Conservation (phyloP, 441 rosid genomes). For the Kokia cookei region DNA sequence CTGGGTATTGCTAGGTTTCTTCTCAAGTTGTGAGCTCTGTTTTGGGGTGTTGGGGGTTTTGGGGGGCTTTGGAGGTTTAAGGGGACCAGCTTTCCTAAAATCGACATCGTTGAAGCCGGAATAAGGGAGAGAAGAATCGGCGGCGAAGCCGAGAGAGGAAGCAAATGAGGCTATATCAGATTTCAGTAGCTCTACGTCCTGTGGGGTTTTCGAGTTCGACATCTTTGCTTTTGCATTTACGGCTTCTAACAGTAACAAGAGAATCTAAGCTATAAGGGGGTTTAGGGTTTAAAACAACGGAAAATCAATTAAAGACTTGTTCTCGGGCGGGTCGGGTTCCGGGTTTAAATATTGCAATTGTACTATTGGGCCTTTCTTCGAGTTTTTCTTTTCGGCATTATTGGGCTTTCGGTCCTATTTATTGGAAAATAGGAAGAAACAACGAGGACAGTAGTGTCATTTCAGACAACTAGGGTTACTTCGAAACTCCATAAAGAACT, state of each 20-base stretch:
- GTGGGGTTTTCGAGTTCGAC: slow-evolving; percentile 23
- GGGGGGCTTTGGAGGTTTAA: slow-evolving; percentile 18
- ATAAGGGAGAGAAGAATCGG: slow-evolving; percentile 45
- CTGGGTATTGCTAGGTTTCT: slow-evolving; percentile 8
- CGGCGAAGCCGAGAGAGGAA: slow-evolving; percentile 66
- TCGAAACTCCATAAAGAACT: too few species aligned
- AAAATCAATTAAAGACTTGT: too few species aligned
- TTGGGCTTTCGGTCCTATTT: neutral
- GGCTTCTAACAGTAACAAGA: neutral
- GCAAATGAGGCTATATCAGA: slow-evolving; percentile 76
- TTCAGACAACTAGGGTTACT: neutral
- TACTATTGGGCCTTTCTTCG: too few species aligned
- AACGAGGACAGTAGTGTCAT: neutral
- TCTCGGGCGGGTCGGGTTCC: too few species aligned
- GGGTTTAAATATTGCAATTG: too few species aligned
- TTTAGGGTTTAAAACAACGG: neutral
- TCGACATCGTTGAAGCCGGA: slow-evolving; percentile 79
- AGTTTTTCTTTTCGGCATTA: neutral
- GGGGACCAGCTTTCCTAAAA: slow-evolving; percentile 40
- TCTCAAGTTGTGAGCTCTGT: neutral
- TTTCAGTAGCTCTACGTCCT: slow-evolving; percentile 35
- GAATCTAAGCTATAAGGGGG: neutral
- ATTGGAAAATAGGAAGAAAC: neutral
- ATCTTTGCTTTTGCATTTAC: slow-evolving; percentile 5
- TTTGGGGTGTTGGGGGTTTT: slow-evolving; percentile 16